Percentiles rank a stretch among this genome's conserved stretches.
These are phyloP conservation scores for Kazachstania africana DNA, from an alignment of 805 yeast species.

Conservation along the genomic window DNA sequence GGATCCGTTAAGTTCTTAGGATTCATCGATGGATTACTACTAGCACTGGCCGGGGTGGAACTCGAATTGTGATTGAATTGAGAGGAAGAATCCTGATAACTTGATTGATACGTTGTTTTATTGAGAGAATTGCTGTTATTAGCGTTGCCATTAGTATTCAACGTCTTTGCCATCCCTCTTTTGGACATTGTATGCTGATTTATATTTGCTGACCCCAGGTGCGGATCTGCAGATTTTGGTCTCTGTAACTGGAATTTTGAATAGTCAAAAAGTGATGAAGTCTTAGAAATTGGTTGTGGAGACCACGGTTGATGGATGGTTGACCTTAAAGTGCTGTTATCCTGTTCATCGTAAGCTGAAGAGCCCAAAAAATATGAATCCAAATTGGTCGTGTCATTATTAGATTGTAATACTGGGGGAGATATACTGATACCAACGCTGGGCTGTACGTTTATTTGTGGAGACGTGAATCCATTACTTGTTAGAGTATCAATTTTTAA, in stretches of 20 bases:
- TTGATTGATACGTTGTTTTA: conserved; percentile 2
- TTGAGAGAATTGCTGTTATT: too few relatives aligned
- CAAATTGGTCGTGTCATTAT: too few relatives aligned
- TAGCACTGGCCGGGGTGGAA: background rate
- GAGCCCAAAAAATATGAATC: too few relatives aligned
- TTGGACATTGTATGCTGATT: background rate
- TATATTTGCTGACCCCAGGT: conserved; percentile 5
- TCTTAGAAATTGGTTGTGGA: conserved; percentile 33
- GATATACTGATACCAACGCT: too few relatives aligned
- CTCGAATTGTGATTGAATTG: too few relatives aligned
- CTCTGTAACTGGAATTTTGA: conserved; percentile 27
- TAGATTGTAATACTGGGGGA: too few relatives aligned
- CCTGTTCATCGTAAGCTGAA: too few relatives aligned
- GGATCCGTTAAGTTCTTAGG: conserved; percentile 40
- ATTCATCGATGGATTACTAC: conserved; percentile 26
- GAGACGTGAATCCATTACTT: conserved; percentile 9
- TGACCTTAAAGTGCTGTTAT: too few relatives aligned
- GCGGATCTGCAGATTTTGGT: conserved; percentile 35
- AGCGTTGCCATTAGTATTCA: too few relatives aligned
- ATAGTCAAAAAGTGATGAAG: conserved; percentile 19
- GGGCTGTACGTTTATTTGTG: too few relatives aligned
- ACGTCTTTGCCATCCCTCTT: background rate
- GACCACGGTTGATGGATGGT: conserved; percentile 17
- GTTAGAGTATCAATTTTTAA: conserved; percentile 32
- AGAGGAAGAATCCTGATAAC: too few relatives aligned